Conservation (phyloP, 2,329 filamentous ascomycete genomes). For the Harringtonia aguacate region DNA sequence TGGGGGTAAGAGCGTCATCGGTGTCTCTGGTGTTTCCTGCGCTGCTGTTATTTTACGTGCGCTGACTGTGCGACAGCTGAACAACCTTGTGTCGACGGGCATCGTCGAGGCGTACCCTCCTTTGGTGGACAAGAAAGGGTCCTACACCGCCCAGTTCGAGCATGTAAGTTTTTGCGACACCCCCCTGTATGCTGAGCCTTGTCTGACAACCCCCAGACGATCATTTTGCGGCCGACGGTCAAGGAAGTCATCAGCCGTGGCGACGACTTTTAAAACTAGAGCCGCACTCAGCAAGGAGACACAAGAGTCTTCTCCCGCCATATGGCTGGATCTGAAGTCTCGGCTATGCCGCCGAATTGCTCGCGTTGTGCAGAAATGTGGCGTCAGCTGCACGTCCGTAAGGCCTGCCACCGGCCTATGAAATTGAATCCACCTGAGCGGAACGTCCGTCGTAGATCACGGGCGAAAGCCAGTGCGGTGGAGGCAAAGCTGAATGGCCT, state of each 20-base stretch:
- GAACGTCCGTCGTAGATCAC: no score
- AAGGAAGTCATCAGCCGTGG: slow-evolving; percentile 84
- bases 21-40: not conserved
- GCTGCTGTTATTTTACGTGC: slow-evolving; percentile 14
- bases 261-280: slow-evolving; percentile 72
- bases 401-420: no score
- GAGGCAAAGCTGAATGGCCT: no score
- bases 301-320: no score
- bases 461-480: no score
- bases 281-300: no score
- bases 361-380: no score
- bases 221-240: slow-evolving; percentile 65
- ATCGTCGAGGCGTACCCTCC: slow-evolving; percentile 89
- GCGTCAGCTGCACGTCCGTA: no score
- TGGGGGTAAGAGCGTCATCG: slow-evolving; percentile 51
- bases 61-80: slow-evolving; percentile 51
- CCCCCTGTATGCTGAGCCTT: not conserved
- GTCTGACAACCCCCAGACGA: slow-evolving; percentile 42
- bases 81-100: slow-evolving; percentile 70
- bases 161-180: slow-evolving; percentile 56
- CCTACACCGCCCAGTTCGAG: slow-evolving; percentile 89
- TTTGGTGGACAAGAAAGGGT: slow-evolving; percentile 83
- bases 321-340: no score
- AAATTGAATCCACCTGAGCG: no score
- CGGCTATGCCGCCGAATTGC: no score